Evolutionary conservation across 2,329 filamentous ascomycete genomes (phyloP), one percentile per base, ranked within the genome.

Genomic region (Thielaviopsis punctulata): DNA sequence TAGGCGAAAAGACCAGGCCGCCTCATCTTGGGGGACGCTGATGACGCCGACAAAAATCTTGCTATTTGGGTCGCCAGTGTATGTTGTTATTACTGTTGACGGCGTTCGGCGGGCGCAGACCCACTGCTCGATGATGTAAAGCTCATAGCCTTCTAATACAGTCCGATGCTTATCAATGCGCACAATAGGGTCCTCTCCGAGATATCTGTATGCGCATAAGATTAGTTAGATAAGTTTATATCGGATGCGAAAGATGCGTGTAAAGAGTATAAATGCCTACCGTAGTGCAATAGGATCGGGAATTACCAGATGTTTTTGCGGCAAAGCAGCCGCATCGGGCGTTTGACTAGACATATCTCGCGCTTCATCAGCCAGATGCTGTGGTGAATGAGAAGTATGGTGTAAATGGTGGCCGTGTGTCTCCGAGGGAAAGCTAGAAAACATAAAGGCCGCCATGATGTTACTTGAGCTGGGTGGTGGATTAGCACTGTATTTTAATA

Each of bases 91-190:
- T 48, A 94, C 78, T 57, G 94, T 85, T 15, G 90, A 95, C 1
- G 90, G 90, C 56, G 93, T 87, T 53, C 80, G 76, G 50, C 92
- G 80, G 12, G 90, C 95, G 66, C 89, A 95, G 5, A 87, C 87
- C 92, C 92, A 98, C 72, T 98, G 92, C 65, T 96, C 92, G 58
- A 96, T 87, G 15, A 96, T 69, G 65, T 96, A 96, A 56, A 90
- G 73, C 65, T 96, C 89, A 66, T 95, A 96, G 58, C 90, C 90
- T 56, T 77, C 69, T 5, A 98, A 73, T 48, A 76, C 70, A 48
- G 75, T 73, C 52, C 79, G 78, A 51, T 83, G 81, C 59, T 89
- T 79, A 57, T 95, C 72, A 7, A 95, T 79, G 2, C 72, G 73
- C 3, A 87, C 88, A 4, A 76, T 78, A 1, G 80, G 72, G 58